Conservation (phyloP, 148 eudicot genomes). For the Tetragonia tetragonoides region DNA sequence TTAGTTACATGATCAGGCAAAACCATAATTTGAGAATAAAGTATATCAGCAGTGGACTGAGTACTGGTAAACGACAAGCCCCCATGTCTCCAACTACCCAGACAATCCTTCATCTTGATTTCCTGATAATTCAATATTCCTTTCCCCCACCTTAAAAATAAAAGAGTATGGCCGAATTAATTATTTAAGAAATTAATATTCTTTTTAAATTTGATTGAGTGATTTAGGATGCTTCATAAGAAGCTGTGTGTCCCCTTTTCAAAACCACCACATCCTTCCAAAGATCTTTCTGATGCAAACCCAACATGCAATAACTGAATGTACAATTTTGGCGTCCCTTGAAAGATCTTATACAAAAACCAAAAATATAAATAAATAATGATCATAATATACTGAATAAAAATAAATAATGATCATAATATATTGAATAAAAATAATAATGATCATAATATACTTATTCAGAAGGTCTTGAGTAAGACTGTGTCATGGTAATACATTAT, state of each 20-base stretch:
- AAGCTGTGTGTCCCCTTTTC: slow-evolving; percentile 20
- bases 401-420: no score
- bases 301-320: slow-evolving; percentile 15
- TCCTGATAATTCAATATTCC: slow-evolving; percentile 22
- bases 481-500: no score
- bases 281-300: neutral
- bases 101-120: slow-evolving; percentile 31
- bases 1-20: neutral
- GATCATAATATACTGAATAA: no score
- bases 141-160: neutral
- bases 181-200: neutral
- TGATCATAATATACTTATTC: no score
- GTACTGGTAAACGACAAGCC: slow-evolving; percentile 23
- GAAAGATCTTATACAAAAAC: no score
- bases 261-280: slow-evolving; percentile 14
- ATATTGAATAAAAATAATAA: no score
- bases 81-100: slow-evolving; percentile 24
- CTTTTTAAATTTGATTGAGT: neutral
- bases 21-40: neutral
- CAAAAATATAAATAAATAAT: neutral
- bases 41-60: neutral
- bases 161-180: no score
- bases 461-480: no score
- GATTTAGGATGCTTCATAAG: slow-evolving; percentile 21
- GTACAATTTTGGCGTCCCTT: neutral